These are phyloP conservation scores for Cordyceps cateniannulata DNA, from an alignment of 2,329 filamentous ascomycete species.

Conservation along the genomic window DNA sequence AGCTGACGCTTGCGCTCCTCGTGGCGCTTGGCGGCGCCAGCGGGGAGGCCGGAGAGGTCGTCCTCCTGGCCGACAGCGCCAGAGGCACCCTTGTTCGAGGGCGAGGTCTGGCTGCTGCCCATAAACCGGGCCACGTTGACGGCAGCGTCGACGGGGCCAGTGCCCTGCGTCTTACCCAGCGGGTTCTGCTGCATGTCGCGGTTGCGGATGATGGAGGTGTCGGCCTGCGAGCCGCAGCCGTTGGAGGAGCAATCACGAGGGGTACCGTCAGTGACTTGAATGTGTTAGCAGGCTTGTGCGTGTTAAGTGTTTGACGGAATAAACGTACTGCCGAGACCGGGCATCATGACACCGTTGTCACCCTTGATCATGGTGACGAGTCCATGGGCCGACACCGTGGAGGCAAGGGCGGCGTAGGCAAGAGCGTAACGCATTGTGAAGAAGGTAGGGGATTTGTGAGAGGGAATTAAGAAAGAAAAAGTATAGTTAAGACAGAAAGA, in stretches of 20 bases:
- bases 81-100: conserved; percentile 33
- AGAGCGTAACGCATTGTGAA: conserved; percentile 26
- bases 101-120: conserved; percentile 31
- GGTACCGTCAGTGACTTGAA: conserved; percentile 53
- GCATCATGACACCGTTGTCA: conserved; percentile 57
- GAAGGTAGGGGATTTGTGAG: neutral
- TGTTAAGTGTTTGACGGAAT: neutral
- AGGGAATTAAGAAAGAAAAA: neutral
- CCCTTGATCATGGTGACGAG: conserved; percentile 49
- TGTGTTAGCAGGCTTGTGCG: conserved; percentile 4
- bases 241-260: conserved; percentile 60
- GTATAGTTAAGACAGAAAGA: conserved; percentile 7
- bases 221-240: conserved; percentile 57
- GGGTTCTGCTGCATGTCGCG: conserved; percentile 50
- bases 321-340: conserved; percentile 39
- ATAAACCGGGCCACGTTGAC: conserved; percentile 56
- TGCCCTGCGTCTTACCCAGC: conserved; percentile 57
- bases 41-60: conserved; percentile 27
- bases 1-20: conserved; percentile 24
- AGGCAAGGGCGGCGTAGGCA: conserved; percentile 29
- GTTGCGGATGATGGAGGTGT: conserved; percentile 63
- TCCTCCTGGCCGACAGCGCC: conserved; percentile 37
- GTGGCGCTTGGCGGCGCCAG: conserved; percentile 16
- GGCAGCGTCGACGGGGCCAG: conserved; percentile 51
- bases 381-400: conserved; percentile 51